Percentiles rank a stretch among this genome's conserved stretches.
These are phyloP conservation scores for Globisporangium ultimum DNA, from an alignment of 352 stramenopile genomes.

Conservation along the genomic window DNA sequence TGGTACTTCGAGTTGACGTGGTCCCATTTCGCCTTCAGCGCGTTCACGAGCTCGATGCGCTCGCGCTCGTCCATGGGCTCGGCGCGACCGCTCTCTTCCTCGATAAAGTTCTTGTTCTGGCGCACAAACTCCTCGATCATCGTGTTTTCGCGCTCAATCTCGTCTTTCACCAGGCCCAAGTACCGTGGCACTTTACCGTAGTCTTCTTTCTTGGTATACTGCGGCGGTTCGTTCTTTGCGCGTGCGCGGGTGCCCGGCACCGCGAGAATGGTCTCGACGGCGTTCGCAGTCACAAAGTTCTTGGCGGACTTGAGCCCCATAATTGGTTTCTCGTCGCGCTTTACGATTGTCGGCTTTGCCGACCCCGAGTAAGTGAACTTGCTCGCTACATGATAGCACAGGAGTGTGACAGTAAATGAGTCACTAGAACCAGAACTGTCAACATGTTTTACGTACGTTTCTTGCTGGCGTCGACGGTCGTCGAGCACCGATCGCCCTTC, in stretches of 20 bases:
- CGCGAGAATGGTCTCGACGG: constrained; percentile 89
- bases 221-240: constrained; percentile 54
- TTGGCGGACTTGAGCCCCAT: constrained; percentile 91
- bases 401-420: too few species aligned
- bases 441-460: constrained; percentile 30
- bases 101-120: constrained; percentile 85
- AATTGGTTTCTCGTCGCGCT: constrained; percentile 86
- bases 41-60: constrained; percentile 77
- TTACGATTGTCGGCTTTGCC: constrained; percentile 74
- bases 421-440: too few species aligned
- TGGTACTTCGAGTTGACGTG: constrained; percentile 93
- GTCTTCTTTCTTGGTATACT: constrained; percentile 89
- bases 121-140: constrained; percentile 92
- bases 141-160: constrained; percentile 91
- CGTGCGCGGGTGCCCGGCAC: constrained; percentile 58
- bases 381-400: constrained; percentile 27
- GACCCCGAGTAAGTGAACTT: constrained; percentile 70
- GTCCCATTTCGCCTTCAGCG: constrained; percentile 93
- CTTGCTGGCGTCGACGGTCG: constrained; percentile 41
- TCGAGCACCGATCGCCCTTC: constrained; percentile 59
- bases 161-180: constrained; percentile 89
- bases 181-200: constrained; percentile 92
- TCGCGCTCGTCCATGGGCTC: constrained; percentile 86
- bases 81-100: constrained; percentile 57
- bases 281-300: constrained; percentile 93